A percentile compares a stretch with the other conserved stretches of the same genome.
These are phyloP conservation scores for Rhazya stricta DNA, from an alignment of 257 asterid genomes.

Conservation along the genomic window DNA sequence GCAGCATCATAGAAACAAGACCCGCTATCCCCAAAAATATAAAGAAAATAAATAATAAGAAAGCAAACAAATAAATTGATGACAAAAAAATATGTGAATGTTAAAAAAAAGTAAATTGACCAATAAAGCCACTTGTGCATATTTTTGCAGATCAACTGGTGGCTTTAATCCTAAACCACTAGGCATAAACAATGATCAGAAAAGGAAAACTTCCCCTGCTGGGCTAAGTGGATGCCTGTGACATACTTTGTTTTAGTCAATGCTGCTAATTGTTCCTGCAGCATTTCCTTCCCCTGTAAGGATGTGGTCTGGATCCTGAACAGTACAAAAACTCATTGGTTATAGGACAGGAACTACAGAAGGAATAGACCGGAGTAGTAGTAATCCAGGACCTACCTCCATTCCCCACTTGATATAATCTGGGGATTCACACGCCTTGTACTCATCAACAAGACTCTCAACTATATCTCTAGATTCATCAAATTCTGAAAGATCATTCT, in stretches of 20 bases:
- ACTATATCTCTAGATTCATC: slow-evolving; percentile 96
- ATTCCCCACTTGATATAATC: slow-evolving; percentile 98
- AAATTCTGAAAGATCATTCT: slow-evolving; percentile 92
- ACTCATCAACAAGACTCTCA: slow-evolving; percentile 89
- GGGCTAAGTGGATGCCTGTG: too few relatives aligned
- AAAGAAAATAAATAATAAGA: too few relatives aligned
- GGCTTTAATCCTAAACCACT: too few relatives aligned
- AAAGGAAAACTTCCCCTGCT: too few relatives aligned
- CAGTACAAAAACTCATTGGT: slow-evolving; percentile 2
- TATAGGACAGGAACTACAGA: background rate
- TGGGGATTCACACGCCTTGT: slow-evolving; percentile 99
- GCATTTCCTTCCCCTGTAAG: slow-evolving; percentile 79
- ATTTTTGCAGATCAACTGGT: too few relatives aligned
- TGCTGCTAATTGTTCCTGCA: slow-evolving; percentile 52
- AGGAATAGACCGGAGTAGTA: background rate
- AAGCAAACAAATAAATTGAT: too few relatives aligned
- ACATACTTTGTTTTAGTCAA: slow-evolving; percentile 21
- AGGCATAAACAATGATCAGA: too few relatives aligned
- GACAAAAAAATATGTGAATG: too few relatives aligned
- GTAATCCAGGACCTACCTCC: slow-evolving; percentile 51
- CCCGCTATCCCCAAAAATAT: too few relatives aligned
- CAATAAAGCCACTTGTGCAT: too few relatives aligned
- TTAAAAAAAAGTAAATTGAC: too few relatives aligned
- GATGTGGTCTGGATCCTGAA: slow-evolving; percentile 72
- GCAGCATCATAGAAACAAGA: too few relatives aligned